Evolutionary conservation across 164 flowering plant species (phyloP).

Genomic region (Berberis thunbergii): DNA sequence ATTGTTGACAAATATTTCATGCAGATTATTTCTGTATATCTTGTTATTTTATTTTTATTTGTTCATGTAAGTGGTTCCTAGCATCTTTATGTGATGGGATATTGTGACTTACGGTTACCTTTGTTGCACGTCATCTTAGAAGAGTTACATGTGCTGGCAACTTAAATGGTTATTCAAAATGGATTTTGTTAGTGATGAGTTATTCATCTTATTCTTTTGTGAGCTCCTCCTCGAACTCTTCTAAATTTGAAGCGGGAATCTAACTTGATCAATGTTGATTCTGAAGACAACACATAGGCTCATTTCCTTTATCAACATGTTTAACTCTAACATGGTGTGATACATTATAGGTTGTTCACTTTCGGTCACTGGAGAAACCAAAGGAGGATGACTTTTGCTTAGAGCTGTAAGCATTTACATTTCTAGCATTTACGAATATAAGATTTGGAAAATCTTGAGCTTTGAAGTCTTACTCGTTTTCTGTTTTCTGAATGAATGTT

Average conservation of each 20-base stretch:
- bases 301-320: background rate
- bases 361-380: constrained; percentile 79
- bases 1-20: background rate
- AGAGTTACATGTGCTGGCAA: no score
- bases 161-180: no score
- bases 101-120: background rate
- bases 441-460: background rate
- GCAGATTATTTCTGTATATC: background rate
- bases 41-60: background rate
- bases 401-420: constrained; percentile 59
- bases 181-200: no score
- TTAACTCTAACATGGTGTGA: constrained; percentile 5
- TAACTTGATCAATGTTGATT: no score
- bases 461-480: background rate
- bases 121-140: no score
- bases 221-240: no score
- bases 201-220: no score
- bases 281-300: no score
- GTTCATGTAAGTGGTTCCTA: background rate
- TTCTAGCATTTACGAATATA: background rate
- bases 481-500: constrained; percentile 10
- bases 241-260: no score
- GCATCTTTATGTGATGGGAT: background rate
- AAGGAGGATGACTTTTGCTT: constrained; percentile 88
- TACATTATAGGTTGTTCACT: constrained; percentile 62